Base-by-base conservation (phyloP, 192 early-diverging fungal genomes). In the Obelidium mucronatum region DNA sequence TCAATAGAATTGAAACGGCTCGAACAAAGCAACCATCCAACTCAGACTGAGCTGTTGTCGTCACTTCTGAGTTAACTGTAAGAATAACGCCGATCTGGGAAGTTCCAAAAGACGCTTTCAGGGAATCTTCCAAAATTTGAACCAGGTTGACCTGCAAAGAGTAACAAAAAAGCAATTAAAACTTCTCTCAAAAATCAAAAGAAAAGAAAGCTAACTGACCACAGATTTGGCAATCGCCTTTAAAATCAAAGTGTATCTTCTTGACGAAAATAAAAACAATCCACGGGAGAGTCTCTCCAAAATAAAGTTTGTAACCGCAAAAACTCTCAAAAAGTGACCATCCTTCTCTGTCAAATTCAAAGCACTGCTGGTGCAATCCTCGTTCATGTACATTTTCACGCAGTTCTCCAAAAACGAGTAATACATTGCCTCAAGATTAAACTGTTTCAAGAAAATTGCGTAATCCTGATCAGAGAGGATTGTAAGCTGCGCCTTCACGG, bases 391-490 rank as follows among this genome's bases (percentile, higher is more conserved):
- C 0, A 63, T 11, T 13, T 17, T 28, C 13, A 74, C 15, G 13
- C 60, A 26, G 4, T 48, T 40, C 36, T 73, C 53, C 17, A 78
- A 44, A 56, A 67, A 79, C 11, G 63, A 74, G n/a, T 53, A 56
- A 51, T 54, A 79, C 65, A 83, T 75, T 22, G 75, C 67, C n/a
- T 66, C 60, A n/a, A 75, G 19, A 40, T 73, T 76, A 36, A 84
- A 78, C 62, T 84, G 83, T 39, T 73, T 60, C 30, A 84, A 54
- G 17, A 81, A 51, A 19, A 52, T 39, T 0, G 51, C 36, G 53
- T 81, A 84, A 61, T 84, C 80, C 33, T 81, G 77, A 22, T 81
- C 79, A 3, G 54, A 40, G 1, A 84, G 48, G 37, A 79, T 39
- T 2, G 83, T 73, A 11, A 66, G 28, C 24, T 62, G 51, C 1